Evolutionary conservation across 2,329 filamentous ascomycete species (phyloP).

Genomic region (Periconia digitata): DNA sequence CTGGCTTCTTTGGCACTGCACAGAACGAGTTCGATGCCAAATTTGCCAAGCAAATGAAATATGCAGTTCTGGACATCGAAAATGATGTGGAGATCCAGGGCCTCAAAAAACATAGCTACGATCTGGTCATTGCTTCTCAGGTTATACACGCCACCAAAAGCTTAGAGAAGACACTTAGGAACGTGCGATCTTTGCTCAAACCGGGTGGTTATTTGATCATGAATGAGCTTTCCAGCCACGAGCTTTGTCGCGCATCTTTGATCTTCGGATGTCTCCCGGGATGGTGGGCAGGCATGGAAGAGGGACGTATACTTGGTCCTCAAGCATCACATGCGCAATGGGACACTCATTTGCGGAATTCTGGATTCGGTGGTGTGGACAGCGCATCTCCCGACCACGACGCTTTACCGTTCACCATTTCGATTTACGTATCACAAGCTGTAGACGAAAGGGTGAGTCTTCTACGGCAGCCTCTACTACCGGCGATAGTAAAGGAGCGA

Average conservation of each 20-base stretch:
- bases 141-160: conserved; percentile 5
- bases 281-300: conserved; percentile 38
- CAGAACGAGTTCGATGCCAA: conserved; percentile 1
- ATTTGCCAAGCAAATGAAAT: conserved; percentile 1
- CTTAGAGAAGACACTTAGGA: neutral
- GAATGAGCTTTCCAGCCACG: neutral
- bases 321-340: conserved; percentile 14
- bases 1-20: conserved; percentile 14
- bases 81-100: neutral
- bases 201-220: neutral
- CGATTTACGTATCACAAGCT: conserved; percentile 7
- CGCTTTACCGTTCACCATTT: neutral
- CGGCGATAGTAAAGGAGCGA: no score
- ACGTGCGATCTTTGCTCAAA: neutral
- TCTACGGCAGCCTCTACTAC: conserved; percentile 7
- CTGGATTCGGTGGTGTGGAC: conserved; percentile 13
- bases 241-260: neutral
- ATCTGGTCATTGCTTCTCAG: conserved; percentile 9
- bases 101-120: conserved; percentile 2
- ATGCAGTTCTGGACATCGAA: neutral
- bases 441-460: conserved; percentile 5
- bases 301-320: conserved; percentile 8
- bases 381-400: neutral
- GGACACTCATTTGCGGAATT: conserved; percentile 15
- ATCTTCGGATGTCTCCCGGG: conserved; percentile 36